Conservation (phyloP, 1,284 basidiomycete species). For the Trichosporon sp. region DNA sequence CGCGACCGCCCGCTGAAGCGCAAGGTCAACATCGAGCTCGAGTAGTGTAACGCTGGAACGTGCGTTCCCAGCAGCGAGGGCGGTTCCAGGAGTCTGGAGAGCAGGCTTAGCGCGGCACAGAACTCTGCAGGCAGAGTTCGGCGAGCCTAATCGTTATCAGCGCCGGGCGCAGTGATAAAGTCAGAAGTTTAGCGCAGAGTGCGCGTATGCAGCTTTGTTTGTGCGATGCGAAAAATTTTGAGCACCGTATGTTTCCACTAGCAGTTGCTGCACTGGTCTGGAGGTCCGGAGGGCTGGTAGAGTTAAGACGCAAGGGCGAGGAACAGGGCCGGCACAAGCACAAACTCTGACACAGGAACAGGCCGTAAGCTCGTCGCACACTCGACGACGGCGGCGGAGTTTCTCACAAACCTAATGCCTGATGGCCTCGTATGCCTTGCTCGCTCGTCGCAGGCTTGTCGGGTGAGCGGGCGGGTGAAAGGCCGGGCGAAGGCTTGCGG, state of each 20-base stretch:
- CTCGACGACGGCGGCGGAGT: background rate
- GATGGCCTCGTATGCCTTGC: background rate
- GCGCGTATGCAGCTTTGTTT: no score
- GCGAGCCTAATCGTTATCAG: background rate
- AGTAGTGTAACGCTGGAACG: background rate
- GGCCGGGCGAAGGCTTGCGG: no score
- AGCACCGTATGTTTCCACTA: no score
- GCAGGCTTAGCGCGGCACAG: background rate
- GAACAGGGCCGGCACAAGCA: background rate
- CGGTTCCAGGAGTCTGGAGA: background rate
- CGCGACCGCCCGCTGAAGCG: slow-evolving; percentile 30
- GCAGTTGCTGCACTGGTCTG: no score
- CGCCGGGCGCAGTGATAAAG: no score
- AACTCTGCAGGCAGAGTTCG: background rate
- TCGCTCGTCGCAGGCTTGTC: background rate
- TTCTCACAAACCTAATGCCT: background rate
- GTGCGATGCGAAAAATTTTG: no score
- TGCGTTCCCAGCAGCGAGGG: background rate
- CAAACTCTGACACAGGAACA: slow-evolving; percentile 1
- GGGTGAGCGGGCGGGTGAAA: no score
- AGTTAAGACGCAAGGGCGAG: background rate
- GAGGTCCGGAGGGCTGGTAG: no score
- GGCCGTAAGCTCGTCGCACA: background rate
- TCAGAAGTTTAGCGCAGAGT: no score
- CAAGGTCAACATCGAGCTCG: background rate